Evolutionary conservation across 495 filamentous ascomycete genomes (phyloP).

Genomic region (Penicillium malachiteum): DNA sequence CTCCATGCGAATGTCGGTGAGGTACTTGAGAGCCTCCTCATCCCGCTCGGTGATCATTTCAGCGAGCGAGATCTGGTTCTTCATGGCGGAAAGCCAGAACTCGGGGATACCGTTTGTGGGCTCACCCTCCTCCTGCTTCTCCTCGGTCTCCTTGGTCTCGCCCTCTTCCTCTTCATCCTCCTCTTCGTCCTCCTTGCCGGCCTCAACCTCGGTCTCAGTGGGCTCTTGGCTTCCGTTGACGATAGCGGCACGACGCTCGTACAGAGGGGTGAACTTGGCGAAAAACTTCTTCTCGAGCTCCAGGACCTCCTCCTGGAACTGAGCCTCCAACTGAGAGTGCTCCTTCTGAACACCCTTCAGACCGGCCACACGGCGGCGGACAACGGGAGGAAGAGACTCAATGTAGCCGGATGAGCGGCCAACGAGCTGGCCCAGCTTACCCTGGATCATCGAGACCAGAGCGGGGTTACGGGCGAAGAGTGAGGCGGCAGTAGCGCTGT

Average conservation of each 20-base stretch:
- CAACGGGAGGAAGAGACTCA: slow-evolving; percentile 83
- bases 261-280: slow-evolving; percentile 95
- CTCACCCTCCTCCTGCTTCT: slow-evolving; percentile 47
- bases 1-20: slow-evolving; percentile 97
- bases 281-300: slow-evolving; percentile 99
- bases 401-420: slow-evolving; percentile 97
- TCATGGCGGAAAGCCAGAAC: slow-evolving; percentile 99
- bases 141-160: slow-evolving; percentile 46
- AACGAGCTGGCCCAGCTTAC: slow-evolving; percentile 88
- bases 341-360: slow-evolving; percentile 98
- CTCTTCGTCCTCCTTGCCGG: slow-evolving; percentile 78
- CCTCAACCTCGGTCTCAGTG: slow-evolving; percentile 77
- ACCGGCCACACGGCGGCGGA: slow-evolving; percentile 90
- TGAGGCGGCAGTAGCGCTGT: slow-evolving; percentile 80
- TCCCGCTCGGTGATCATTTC: slow-evolving; percentile 98
- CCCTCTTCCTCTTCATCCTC: slow-evolving; percentile 55
- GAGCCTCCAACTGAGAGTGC: slow-evolving; percentile 94
- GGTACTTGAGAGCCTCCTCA: slow-evolving; percentile 83
- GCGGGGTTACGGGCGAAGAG: slow-evolving; percentile 93
- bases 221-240: slow-evolving; percentile 88
- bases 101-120: slow-evolving; percentile 82
- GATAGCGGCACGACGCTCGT: slow-evolving; percentile 90
- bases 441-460: slow-evolving; percentile 94
- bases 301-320: slow-evolving; percentile 97
- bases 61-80: slow-evolving; percentile 93